Evolutionary conservation across 2,329 filamentous ascomycete genomes (phyloP).

Genomic region (Blastomyces parvus): DNA sequence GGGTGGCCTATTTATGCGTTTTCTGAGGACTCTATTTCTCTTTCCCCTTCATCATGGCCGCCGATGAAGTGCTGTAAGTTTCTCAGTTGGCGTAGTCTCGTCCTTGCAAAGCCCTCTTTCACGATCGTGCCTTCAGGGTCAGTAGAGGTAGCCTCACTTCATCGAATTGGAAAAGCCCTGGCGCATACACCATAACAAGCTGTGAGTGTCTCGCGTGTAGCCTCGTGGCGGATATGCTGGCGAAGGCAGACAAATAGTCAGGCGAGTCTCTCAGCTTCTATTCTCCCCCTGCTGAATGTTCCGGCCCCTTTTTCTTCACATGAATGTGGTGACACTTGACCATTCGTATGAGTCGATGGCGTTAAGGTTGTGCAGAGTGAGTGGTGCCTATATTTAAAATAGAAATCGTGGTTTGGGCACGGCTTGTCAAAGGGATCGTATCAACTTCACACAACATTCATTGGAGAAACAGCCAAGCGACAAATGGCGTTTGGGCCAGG

Average conservation of each 20-base stretch:
- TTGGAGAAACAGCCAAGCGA: neutral
- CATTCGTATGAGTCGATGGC: slow-evolving; percentile 5
- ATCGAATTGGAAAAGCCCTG: neutral
- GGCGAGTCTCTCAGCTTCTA: neutral
- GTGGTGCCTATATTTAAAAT: slow-evolving; percentile 1
- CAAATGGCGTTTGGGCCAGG: neutral
- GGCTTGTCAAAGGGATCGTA: neutral
- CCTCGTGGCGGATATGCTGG: slow-evolving; percentile 2
- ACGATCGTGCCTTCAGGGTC: neutral
- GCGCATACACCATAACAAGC: neutral
- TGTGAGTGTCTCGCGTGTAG: neutral
- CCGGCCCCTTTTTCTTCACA: neutral
- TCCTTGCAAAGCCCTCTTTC: neutral
- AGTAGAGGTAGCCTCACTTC: neutral
- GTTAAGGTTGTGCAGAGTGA: slow-evolving; percentile 4
- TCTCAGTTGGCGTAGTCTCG: neutral
- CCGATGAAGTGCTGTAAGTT: neutral
- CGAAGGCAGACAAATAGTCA: neutral
- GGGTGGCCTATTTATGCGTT: slow-evolving; percentile 11
- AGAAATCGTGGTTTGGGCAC: neutral
- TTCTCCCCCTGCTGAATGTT: neutral
- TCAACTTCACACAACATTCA: neutral
- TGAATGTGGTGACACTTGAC: slow-evolving; percentile 7
- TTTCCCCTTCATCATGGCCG: neutral
- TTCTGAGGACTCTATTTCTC: neutral